Conservation (phyloP, 148 eudicot species). For the Mesembryanthemum crystallinum region DNA sequence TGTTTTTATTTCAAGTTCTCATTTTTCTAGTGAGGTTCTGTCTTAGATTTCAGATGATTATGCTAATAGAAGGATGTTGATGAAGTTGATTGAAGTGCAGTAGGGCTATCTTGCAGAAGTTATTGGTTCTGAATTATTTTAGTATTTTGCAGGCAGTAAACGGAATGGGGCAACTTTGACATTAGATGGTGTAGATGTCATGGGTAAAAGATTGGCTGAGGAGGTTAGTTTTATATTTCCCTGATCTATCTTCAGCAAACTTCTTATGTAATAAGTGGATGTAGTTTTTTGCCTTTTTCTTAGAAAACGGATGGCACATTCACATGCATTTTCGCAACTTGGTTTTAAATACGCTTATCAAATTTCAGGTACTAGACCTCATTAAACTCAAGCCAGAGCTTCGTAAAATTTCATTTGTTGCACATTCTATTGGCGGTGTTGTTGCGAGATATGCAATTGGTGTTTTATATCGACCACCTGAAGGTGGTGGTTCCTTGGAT, state of each 20-base stretch:
- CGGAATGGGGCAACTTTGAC: slow-evolving; percentile 59
- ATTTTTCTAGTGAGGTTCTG: slow-evolving; percentile 1
- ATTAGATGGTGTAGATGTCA: slow-evolving; percentile 94
- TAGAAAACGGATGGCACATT: neutral
- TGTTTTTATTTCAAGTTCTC: neutral
- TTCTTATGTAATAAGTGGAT: neutral
- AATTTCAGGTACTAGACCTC: slow-evolving; percentile 72
- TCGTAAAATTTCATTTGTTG: slow-evolving; percentile 79
- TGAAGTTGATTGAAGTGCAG: slow-evolving; percentile 2
- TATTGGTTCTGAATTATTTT: slow-evolving; percentile 9
- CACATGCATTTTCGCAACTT: slow-evolving; percentile 2
- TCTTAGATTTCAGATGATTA: neutral
- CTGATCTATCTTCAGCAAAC: slow-evolving; percentile 15
- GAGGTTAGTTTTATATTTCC: slow-evolving; percentile 56
- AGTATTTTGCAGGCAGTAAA: slow-evolving; percentile 71
- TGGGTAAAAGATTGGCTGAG: slow-evolving; percentile 83
- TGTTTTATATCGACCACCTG: slow-evolving; percentile 52
- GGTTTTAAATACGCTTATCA: slow-evolving; percentile 15
- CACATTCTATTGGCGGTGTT: slow-evolving; percentile 95
- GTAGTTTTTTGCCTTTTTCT: neutral
- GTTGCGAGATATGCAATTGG: slow-evolving; percentile 97
- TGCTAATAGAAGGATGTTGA: neutral
- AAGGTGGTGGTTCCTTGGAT: slow-evolving; percentile 25
- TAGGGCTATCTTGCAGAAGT: neutral
- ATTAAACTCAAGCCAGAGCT: slow-evolving; percentile 57